Conservation (phyloP, 2,329 filamentous ascomycete species). For the Neonectria hederae region DNA sequence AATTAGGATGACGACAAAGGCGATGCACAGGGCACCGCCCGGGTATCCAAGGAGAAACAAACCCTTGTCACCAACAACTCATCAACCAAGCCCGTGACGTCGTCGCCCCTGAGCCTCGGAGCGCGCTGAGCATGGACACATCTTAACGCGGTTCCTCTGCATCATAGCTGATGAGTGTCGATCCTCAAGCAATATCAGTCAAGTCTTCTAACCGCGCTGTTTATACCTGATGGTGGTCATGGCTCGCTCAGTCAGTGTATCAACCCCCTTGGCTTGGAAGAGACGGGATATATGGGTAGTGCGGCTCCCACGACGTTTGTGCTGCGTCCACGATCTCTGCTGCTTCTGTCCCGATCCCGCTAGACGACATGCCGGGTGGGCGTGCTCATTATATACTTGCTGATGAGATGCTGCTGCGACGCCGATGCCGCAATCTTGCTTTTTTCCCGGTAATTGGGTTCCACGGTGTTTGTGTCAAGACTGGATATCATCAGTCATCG, state of each 20-base stretch:
- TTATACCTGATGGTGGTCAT: conserved; percentile 15
- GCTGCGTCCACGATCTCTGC: conserved; percentile 7
- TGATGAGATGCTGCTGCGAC: not conserved
- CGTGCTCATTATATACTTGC: conserved; percentile 17
- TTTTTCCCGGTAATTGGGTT: conserved; percentile 19
- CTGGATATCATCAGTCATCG: conserved; percentile 25
- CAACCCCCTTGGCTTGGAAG: not conserved
- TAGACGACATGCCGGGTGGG: conserved; percentile 8
- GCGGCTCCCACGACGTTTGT: not conserved
- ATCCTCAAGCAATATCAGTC: conserved; percentile 17
- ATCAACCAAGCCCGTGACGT: conserved; percentile 8
- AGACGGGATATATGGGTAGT: conserved; percentile 7
- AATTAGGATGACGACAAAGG: conserved; percentile 1
- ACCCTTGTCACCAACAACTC: not conserved
- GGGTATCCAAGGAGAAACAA: conserved; percentile 5
- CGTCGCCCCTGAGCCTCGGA: conserved; percentile 4
- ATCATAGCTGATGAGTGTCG: conserved; percentile 7
- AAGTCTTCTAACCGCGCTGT: conserved; percentile 6
- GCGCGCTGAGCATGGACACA: not conserved
- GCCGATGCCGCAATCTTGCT: conserved; percentile 10
- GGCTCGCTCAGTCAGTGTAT: not conserved
- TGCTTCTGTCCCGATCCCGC: not conserved
- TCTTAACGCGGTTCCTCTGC: conserved; percentile 13
- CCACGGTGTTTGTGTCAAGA: conserved; percentile 8
- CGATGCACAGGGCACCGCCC: conserved; percentile 5